Conservation (phyloP, 108 stramenopile genomes). For the Fragilariopsis cylindrus region DNA sequence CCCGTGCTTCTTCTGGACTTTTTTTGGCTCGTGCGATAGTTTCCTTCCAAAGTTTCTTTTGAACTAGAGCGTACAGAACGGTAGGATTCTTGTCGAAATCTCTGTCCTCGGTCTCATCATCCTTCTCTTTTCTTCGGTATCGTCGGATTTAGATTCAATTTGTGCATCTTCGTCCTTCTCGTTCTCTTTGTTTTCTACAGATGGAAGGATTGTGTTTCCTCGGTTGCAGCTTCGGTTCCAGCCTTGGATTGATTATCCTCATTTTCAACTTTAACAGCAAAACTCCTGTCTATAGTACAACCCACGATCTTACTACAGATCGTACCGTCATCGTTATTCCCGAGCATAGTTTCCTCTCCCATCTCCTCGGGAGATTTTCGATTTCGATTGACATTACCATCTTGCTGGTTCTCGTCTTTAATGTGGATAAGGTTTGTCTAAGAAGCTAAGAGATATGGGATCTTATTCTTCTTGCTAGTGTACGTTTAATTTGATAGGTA, state of each 20-base stretch:
- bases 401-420: not conserved
- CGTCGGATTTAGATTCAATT: not conserved
- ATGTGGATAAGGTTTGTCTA: too few species aligned
- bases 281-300: not conserved
- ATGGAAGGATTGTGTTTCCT: not conserved
- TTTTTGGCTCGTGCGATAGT: slow-evolving; percentile 38
- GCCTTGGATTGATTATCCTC: not conserved
- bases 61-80: slow-evolving; percentile 67
- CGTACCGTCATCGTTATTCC: slow-evolving; percentile 7
- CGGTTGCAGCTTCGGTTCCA: not conserved
- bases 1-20: slow-evolving; percentile 58
- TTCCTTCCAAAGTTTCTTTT: slow-evolving; percentile 74
- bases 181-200: not conserved
- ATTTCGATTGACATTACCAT: slow-evolving; percentile 4
- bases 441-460: too few species aligned
- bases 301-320: slow-evolving; percentile 5
- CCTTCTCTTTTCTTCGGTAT: not conserved
- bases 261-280: not conserved
- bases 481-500: too few species aligned
- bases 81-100: slow-evolving; percentile 82
- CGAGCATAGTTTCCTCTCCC: slow-evolving; percentile 1
- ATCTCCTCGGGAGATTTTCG: slow-evolving; percentile 6
- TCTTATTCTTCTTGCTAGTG: too few species aligned
- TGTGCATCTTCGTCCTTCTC: not conserved
- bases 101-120: slow-evolving; percentile 43